Evolutionary conservation across 352 stramenopile species (phyloP), one percentile per base, ranked within the genome.

Genomic region (Globisporangium uncinulatum): DNA sequence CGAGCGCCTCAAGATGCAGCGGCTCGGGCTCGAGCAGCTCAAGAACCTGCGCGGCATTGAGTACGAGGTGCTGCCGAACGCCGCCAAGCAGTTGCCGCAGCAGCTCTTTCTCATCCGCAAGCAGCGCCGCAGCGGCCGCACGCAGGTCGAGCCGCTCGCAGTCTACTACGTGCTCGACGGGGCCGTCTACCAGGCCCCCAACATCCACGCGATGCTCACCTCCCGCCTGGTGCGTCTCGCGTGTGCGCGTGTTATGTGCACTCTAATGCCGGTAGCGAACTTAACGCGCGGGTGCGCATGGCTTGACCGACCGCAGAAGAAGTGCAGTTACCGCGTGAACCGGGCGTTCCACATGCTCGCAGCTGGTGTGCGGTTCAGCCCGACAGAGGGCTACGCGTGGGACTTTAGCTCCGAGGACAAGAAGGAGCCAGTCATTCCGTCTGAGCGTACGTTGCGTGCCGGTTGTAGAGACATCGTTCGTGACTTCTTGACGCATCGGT

Each of bases 1-100:
- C 59, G 87, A 94, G 73, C 81, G 86, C 8, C 73, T 96, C 51
- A 93, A 93, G 72, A 94, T 94, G 87, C 87, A 96, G 74, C 83
- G 85, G 1, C 72, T 93, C 10, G 83, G 79, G 4, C 68, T 93
- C 24, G 87, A 96, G 57, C 80, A 94, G 70, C 76, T 96, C 61
- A 89, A 89, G 57, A 92, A 86, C 59, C 84, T 96, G 73, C 79
- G 78, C 45, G 87, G 87, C 58, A 70, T 96, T 75, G 83, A 96
- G 72, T 96, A 95, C 73, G 80, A 92, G 54, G 69, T 96, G 64
- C 71, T 93, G 47, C 85, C 78, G 24, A 94, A 92, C 68, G 52
- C 65, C 21, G 76, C 83, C 63, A 90, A 94, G 70, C 87, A 94
- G 69, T 54, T 96, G 32, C 84, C 84, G 48, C 84, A 94, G 67